Base-by-base conservation (phyloP, 768 basidiomycete species). In the Termitomyces sp. region DNA sequence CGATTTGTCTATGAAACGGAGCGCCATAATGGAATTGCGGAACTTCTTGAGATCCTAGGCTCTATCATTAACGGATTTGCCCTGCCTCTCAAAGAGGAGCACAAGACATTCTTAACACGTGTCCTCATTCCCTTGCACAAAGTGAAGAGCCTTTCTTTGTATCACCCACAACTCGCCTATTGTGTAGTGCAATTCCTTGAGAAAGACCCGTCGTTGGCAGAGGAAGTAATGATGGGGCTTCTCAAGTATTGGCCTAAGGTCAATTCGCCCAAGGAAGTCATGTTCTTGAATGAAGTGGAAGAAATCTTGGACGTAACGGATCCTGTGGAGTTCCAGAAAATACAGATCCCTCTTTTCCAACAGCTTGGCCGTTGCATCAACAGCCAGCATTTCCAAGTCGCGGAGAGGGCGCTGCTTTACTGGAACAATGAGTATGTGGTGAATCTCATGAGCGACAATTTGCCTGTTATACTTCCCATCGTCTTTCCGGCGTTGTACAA, bases 391-490 rank as follows among this genome's bases (percentile, higher is more conserved):
- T 99, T 99, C 84, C 97, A 99, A 75, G 96, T 99, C 32, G 96
- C 97, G 6, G 97, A 99, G 73, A 85, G 97, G 43, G 96, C 96
- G 3, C 74, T 99, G 59, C 82, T 97, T 65, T 98, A 97, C 72
- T 99, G 97, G 97, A 98, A 98, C 77, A 98, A 98, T 76, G 97
- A 98, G 76, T 99, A 98, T 75, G 95, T 98, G 64, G 93, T 99
- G 66, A 99, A 97, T 73, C 84, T 99, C 53, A 98, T 99, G 93
- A 93, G 93, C 72, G 95, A 98, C 68, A 98, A 98, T 70, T 81
- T 98, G 62, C 73, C 84, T 24, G 74, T 87, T 61, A 85, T 99
- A 58, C 81, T 99, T 32, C 97, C 97, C 7, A 93, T 99, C 67
- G 95, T 99, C 51, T 99, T 98, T 79, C 94, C 96, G 30, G 91